Evolutionary conservation across 2,329 filamentous ascomycete genomes (phyloP), one percentile per base, ranked within the genome.

Genomic region (Dactylellina cionopaga): DNA sequence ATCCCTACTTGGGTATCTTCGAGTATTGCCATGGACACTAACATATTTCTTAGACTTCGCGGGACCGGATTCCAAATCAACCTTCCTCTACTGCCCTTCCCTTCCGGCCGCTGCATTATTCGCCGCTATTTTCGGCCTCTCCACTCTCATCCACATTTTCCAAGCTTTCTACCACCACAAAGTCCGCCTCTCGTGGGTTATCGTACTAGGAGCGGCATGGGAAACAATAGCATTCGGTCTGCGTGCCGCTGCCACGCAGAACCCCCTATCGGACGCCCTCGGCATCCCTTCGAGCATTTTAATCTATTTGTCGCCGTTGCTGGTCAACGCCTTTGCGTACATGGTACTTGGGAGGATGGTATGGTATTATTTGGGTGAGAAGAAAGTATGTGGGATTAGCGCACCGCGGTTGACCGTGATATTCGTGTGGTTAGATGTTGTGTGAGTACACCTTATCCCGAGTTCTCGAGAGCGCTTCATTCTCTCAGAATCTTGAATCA

Each of bases 381-480:
- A 75, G 76, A 78, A 76, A 75, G 77, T 82, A 2, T 77, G 75
- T 59, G 54, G 75, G 1, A 75, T 82, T 33, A 73, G 74, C n/a
- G 79, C 79, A 0, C 74, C 77, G 24, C 78, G 78, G 15, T 79
- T 85, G 65, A 81, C 83, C 11, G 80, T 80, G 41, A 76, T 82
- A 35, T 85, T 85, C 51, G 83, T 85, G 6, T 81, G 81, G 78
- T 78, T 84, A 31, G 83, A 85, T 73, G 75, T 85, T n/a, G 35
- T 82, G 31, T 82, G 49, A 65, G 77, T 60, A 39, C 51, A 13
- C n/a, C n/a, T n/a, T n/a, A 37, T 24, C 22, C 49, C 25, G 17
- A 2, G 6, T 6, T 22, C 13, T 24, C n/a, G n/a, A n/a, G n/a
- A n/a, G n/a, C n/a, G n/a, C n/a, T n/a, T n/a, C n/a, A n/a, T n/a